A percentile compares a stretch with the other conserved stretches of the same genome.
Evolutionary conservation across 352 stramenopile genomes (phyloP).

Genomic region (Pythium aquatile): DNA sequence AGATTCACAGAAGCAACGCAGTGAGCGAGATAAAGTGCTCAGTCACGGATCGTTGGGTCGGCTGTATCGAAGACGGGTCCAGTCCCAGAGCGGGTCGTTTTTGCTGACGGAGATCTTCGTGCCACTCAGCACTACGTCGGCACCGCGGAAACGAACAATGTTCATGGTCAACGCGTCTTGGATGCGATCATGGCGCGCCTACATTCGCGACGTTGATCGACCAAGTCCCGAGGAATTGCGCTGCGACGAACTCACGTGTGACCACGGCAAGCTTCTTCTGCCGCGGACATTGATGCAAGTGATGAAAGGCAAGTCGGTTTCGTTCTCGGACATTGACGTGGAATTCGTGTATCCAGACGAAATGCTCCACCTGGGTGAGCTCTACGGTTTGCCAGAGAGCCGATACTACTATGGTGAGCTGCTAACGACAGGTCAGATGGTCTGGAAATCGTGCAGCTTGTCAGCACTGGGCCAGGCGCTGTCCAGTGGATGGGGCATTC

Average conservation of each 20-base stretch:
- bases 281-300: conserved; percentile 43
- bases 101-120: conserved; percentile 48
- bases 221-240: conserved; percentile 34
- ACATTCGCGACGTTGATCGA: conserved; percentile 71
- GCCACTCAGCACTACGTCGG: conserved; percentile 5
- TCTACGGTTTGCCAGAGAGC: conserved; percentile 51
- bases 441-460: conserved; percentile 52
- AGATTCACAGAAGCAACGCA: conserved; percentile 39
- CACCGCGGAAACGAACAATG: conserved; percentile 31
- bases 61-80: conserved; percentile 46
- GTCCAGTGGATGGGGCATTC: conserved; percentile 16
- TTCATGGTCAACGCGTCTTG: conserved; percentile 63
- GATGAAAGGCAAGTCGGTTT: conserved; percentile 41
- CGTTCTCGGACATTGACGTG: conserved; percentile 44
- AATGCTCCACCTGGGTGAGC: conserved; percentile 53
- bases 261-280: conserved; percentile 54
- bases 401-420: conserved; percentile 52
- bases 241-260: conserved; percentile 39
- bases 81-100: conserved; percentile 32
- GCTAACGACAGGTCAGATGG: conserved; percentile 22
- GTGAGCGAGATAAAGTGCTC: conserved; percentile 61
- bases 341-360: conserved; percentile 62
- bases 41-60: conserved; percentile 40
- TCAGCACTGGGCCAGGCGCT: conserved; percentile 32
- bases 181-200: conserved; percentile 62